phyloP scores from a whole-genome alignment of 495 filamentous ascomycete genomes.

The Neurospora discreta region DNA sequence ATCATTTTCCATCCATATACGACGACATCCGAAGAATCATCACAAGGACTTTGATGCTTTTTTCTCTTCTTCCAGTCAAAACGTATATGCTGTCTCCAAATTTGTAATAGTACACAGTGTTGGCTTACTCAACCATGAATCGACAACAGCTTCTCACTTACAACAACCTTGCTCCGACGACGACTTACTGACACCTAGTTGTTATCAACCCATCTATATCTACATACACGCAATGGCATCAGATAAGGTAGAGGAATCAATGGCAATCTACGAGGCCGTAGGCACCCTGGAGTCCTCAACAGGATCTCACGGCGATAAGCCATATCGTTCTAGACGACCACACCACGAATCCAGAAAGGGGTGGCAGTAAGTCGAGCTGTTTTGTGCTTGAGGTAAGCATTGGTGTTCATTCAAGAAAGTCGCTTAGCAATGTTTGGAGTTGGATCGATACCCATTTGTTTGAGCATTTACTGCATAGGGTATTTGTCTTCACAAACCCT shows the following conservation, averaged over 20 bases:
- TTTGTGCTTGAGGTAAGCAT: background rate
- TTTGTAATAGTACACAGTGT: background rate
- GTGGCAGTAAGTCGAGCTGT: background rate
- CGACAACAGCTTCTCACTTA: background rate
- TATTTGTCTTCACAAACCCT: background rate
- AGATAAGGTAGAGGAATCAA: background rate
- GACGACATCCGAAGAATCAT: background rate
- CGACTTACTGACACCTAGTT: background rate
- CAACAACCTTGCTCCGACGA: background rate
- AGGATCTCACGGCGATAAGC: constrained; percentile 6
- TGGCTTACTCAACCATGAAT: background rate
- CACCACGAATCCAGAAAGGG: constrained; percentile 42
- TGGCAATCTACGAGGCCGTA: background rate
- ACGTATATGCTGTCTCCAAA: background rate
- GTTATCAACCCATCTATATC: background rate
- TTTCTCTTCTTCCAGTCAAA: background rate
- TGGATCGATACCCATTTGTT: background rate
- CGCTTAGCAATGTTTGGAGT: background rate
- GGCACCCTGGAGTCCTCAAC: background rate
- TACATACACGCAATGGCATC: background rate
- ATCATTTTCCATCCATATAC: background rate
- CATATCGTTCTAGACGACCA: constrained; percentile 37
- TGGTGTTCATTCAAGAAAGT: background rate
- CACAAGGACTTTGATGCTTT: background rate
- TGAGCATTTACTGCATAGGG: background rate